Evolutionary conservation across 768 basidiomycete genomes (phyloP).

Genomic region (Suillus occidentalis): DNA sequence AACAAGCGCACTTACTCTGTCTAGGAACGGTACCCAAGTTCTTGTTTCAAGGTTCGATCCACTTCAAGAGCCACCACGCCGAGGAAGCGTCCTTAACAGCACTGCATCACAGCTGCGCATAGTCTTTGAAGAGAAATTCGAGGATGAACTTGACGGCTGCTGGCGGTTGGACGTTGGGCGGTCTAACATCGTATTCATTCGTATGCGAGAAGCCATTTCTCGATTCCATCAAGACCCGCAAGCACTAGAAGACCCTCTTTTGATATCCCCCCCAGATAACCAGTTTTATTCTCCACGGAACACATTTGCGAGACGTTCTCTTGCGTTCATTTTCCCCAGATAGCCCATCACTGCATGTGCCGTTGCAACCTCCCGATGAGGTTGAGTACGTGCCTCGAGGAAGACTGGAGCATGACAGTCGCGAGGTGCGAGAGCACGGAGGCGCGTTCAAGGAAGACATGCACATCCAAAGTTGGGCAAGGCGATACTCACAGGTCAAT

Average conservation of each 20-base stretch:
- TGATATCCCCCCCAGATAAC: conserved; percentile 30
- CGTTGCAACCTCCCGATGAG: conserved; percentile 42
- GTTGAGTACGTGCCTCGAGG: conserved; percentile 37
- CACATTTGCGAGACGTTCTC: conserved; percentile 68
- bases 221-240: conserved; percentile 55
- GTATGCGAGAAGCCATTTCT: conserved; percentile 69
- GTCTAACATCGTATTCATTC: conserved; percentile 61
- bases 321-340: conserved; percentile 52
- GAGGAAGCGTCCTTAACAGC: conserved; percentile 54
- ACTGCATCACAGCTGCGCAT: conserved; percentile 56
- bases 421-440: conserved; percentile 22
- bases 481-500: conserved; percentile 55
- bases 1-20: conserved; percentile 7
- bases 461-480: conserved; percentile 80
- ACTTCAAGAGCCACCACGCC: conserved; percentile 48
- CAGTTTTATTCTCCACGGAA: conserved; percentile 67
- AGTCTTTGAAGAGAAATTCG: conserved; percentile 53
- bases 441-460: conserved; percentile 72
- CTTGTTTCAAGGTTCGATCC: conserved; percentile 66
- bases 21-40: conserved; percentile 69
- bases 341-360: conserved; percentile 24
- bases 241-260: conserved; percentile 31
- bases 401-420: conserved; percentile 38
- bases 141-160: conserved; percentile 31
- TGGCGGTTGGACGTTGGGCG: conserved; percentile 76